phyloP scores from a whole-genome alignment of 257 asterid genomes.

The Solanum corneliomulleri region DNA sequence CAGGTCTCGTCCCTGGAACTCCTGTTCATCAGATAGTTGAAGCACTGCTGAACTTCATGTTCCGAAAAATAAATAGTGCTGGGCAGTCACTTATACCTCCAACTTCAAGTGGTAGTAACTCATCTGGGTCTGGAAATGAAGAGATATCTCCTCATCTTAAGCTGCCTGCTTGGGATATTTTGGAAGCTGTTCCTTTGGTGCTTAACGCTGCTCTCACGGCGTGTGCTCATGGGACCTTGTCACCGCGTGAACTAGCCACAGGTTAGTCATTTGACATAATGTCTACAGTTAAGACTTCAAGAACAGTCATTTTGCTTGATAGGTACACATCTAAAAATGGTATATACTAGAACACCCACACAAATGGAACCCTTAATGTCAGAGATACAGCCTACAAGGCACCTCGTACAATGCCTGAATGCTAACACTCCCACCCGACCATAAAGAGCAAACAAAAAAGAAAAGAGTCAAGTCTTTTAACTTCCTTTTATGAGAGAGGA shows the following conservation, averaged over 20 bases:
- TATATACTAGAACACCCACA: neutral
- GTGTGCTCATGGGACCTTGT: conserved; percentile 72
- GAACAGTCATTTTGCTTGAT: neutral
- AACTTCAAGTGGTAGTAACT: conserved; percentile 65
- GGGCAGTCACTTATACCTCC: conserved; percentile 49
- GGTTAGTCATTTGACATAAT: conserved; percentile 29
- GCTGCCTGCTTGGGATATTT: conserved; percentile 96
- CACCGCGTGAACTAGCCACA: conserved; percentile 94
- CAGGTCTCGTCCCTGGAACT: conserved; percentile 84
- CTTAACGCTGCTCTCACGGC: conserved; percentile 98
- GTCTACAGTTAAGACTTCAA: neutral
- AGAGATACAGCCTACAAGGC: neutral
- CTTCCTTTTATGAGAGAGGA: too few species aligned
- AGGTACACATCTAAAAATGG: neutral
- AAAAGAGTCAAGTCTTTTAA: neutral
- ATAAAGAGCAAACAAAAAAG: neutral
- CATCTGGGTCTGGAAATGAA: conserved; percentile 61
- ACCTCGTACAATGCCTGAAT: neutral
- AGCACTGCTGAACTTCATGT: conserved; percentile 76
- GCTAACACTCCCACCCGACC: neutral
- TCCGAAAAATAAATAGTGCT: conserved; percentile 57
- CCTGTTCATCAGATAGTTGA: conserved; percentile 86
- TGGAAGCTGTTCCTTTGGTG: conserved; percentile 90
- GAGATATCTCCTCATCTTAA: conserved; percentile 55
- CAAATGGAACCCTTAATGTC: neutral